Conservation (phyloP, 2,329 filamentous ascomycete species). For the Diaporthe sp. region DNA sequence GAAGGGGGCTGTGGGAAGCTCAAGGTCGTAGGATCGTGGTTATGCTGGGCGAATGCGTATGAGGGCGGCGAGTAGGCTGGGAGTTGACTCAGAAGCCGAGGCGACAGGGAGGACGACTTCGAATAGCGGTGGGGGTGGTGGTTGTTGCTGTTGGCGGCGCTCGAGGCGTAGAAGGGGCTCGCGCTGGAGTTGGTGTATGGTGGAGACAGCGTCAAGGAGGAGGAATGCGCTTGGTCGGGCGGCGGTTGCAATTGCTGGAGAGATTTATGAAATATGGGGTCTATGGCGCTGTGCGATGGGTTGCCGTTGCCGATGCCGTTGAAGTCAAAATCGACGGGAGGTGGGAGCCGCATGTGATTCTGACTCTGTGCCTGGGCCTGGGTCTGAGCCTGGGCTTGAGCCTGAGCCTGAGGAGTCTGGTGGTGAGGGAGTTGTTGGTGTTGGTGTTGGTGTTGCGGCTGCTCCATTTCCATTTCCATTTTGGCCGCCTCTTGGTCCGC, state of each 20-base stretch:
- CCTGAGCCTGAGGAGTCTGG: neutral
- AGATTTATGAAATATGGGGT: slow-evolving; percentile 30
- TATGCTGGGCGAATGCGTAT: slow-evolving; percentile 46
- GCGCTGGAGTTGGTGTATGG: slow-evolving; percentile 37
- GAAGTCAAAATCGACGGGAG: slow-evolving; percentile 45
- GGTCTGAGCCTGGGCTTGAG: neutral
- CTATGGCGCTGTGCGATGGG: slow-evolving; percentile 7
- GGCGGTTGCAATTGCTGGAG: slow-evolving; percentile 42
- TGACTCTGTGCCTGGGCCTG: slow-evolving; percentile 50
- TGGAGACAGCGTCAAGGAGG: slow-evolving; percentile 40
- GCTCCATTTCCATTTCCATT: slow-evolving; percentile 32
- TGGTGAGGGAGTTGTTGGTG: neutral
- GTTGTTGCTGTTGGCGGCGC: slow-evolving; percentile 27
- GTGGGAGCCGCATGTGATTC: slow-evolving; percentile 60
- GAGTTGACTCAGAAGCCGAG: slow-evolving; percentile 43
- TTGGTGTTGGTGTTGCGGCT: slow-evolving; percentile 16
- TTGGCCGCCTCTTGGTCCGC: slow-evolving; percentile 23
- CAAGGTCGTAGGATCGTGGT: slow-evolving; percentile 50
- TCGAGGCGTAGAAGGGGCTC: slow-evolving; percentile 25
- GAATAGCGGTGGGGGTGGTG: slow-evolving; percentile 20
- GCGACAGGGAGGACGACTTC: slow-evolving; percentile 43
- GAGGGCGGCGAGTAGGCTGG: slow-evolving; percentile 54
- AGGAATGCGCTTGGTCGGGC: slow-evolving; percentile 41
- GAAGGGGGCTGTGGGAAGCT: slow-evolving; percentile 52
- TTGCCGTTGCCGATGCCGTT: slow-evolving; percentile 29